These are phyloP conservation scores for Lepidium aucheri DNA, from an alignment of 345 rosid genomes.

Conservation along the genomic window DNA sequence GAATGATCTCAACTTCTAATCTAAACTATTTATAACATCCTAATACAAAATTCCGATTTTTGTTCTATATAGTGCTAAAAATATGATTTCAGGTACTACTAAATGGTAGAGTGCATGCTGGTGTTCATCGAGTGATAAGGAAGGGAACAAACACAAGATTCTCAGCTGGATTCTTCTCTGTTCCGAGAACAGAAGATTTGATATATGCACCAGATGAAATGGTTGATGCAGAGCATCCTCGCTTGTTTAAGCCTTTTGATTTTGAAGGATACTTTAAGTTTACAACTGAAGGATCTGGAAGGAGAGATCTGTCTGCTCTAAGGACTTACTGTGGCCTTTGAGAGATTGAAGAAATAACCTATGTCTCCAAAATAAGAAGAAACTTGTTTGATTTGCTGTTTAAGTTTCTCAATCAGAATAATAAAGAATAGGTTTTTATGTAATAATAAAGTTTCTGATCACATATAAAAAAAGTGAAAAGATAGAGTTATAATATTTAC, in stretches of 20 bases:
- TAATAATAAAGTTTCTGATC: too few relatives aligned
- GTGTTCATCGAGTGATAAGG: conserved; percentile 32
- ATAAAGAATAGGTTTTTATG: too few relatives aligned
- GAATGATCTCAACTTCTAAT: too few relatives aligned
- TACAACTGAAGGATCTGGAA: conserved; percentile 9
- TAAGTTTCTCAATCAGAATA: background rate
- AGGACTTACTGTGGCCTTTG: conserved; percentile 30
- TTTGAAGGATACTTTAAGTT: conserved; percentile 21
- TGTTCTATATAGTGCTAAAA: background rate
- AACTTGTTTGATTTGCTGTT: background rate
- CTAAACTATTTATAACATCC: too few relatives aligned
- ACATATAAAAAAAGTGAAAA: too few relatives aligned
- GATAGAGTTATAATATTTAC: too few relatives aligned
- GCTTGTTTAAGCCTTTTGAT: conserved; percentile 17
- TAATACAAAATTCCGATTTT: too few relatives aligned
- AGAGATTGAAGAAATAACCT: background rate
- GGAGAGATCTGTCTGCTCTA: conserved; percentile 12
- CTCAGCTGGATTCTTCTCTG: conserved; percentile 24
- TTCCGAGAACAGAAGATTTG: conserved; percentile 4
- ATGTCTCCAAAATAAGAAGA: background rate
- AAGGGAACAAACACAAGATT: conserved; percentile 24
- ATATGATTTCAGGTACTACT: conserved; percentile 22
- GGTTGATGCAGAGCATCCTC: conserved; percentile 28
- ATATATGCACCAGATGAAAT: conserved; percentile 12
- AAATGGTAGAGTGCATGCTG: conserved; percentile 25